Base-by-base conservation (phyloP, 108 stramenopile species). In the Cylindrotheca closterium region DNA sequence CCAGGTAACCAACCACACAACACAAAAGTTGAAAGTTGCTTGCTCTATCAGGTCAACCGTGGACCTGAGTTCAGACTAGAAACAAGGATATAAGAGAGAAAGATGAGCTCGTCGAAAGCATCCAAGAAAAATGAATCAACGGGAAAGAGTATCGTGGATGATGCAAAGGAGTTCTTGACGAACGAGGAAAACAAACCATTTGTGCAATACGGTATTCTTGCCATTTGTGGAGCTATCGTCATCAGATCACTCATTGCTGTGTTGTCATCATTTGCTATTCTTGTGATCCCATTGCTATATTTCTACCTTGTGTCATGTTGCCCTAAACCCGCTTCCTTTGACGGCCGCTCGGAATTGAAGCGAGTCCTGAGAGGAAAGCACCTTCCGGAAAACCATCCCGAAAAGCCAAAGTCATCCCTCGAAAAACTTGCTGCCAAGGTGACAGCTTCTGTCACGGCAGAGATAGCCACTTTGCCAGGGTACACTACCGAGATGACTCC, bases 291-390 rank as follows among this genome's bases (percentile, higher is more conserved):
- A 5, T n/a, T 77, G 0, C 18, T 77, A 1, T 87, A 85, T 66
- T 26, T 81, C 4, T 93, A 88, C 51, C 72, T 66, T 2, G 23
- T 71, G 0, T 61, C 67, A 51, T 85, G 66, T 7, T 85, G 83
- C 47, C 92, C 92, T 2, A 42, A 73, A 15, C 57, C 49, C 0
- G 65, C 68, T 1, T 76, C 85, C 0, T 93, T 93, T 60, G 86
- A 93, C 69, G 72, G 81, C 29, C 83, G 85, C 55, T 71, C 70
- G 42, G 80, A 93, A 58, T 53, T 93, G n/a, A 88, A 88, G 53
- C 65, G 86, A 8, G 88, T 90, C 37, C 47, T 93, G 63, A 67
- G 88, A 42, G 91, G 92, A 2, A 65, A 82, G 25, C 83, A 88
- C 42, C 68, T 90, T 12, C 81, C 92, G 7, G 86, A 81, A 30